Evolutionary conservation across 1,284 basidiomycete genomes (phyloP).

Genomic region (Fomitopsis palustris): DNA sequence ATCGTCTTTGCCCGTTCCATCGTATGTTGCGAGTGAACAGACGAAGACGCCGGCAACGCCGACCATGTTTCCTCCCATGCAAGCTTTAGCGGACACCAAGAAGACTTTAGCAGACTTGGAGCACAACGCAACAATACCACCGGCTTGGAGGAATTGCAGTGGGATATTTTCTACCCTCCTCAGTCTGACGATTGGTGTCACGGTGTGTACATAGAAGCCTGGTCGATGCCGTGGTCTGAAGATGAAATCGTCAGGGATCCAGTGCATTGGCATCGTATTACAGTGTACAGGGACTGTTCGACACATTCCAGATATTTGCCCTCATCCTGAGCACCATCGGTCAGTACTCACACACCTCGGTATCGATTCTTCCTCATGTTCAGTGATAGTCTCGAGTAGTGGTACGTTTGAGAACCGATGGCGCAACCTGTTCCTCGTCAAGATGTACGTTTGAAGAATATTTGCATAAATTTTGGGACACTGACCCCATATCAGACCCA

Average conservation of each 20-base stretch:
- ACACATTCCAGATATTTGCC: conserved; percentile 68
- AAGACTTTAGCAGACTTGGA: conserved; percentile 57
- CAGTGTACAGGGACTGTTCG: conserved; percentile 63
- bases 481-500: conserved; percentile 45
- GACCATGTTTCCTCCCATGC: conserved; percentile 61
- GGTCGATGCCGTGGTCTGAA: neutral
- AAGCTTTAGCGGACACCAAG: conserved; percentile 44
- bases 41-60: conserved; percentile 22
- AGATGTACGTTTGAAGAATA: conserved; percentile 44
- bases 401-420: conserved; percentile 42
- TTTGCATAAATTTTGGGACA: conserved; percentile 3
- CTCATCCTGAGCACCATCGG: conserved; percentile 63
- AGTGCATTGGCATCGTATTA: conserved; percentile 65
- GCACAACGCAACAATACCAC: conserved; percentile 42
- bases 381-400: conserved; percentile 39
- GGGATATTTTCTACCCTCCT: conserved; percentile 43
- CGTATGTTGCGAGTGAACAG: conserved; percentile 28
- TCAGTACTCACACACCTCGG: conserved; percentile 24
- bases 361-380: neutral
- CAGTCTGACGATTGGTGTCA: conserved; percentile 44
- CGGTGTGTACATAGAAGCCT: conserved; percentile 36
- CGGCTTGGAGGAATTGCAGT: conserved; percentile 52
- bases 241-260: conserved; percentile 45
- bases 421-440: conserved; percentile 58
- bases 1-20: conserved; percentile 41